A percentile compares a stretch with the other conserved stretches of the same genome.
Evolutionary conservation across 192 early-diverging fungal species (phyloP).

Genomic region (Backusella macrospora): DNA sequence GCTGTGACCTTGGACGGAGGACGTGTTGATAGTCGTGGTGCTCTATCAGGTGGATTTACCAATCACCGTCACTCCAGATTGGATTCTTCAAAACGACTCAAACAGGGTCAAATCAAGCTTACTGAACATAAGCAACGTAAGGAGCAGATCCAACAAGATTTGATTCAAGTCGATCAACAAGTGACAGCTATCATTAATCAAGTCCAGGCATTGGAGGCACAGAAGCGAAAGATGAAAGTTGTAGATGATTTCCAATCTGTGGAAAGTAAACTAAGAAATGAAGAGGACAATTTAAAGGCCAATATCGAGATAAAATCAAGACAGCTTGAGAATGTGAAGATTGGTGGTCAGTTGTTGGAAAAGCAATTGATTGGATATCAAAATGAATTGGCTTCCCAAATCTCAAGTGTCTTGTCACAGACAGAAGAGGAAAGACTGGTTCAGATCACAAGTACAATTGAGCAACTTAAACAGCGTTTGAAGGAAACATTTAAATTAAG

Average conservation of each 20-base stretch:
- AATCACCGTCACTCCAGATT: constrained; percentile 76
- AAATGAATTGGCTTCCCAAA: constrained; percentile 62
- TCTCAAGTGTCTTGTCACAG: constrained; percentile 49
- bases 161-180: constrained; percentile 59
- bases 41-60: constrained; percentile 88
- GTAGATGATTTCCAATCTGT: constrained; percentile 57
- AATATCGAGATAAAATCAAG: constrained; percentile 51
- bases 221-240: constrained; percentile 53
- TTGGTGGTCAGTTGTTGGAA: constrained; percentile 52
- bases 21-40: constrained; percentile 90
- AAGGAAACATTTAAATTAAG: constrained; percentile 54
- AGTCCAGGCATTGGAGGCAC: constrained; percentile 58
- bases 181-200: constrained; percentile 63
- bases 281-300: constrained; percentile 61
- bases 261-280: constrained; percentile 63
- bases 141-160: constrained; percentile 54
- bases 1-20: constrained; percentile 92
- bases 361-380: constrained; percentile 62
- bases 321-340: constrained; percentile 45
- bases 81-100: constrained; percentile 68
- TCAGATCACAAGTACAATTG: constrained; percentile 53
- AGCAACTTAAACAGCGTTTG: constrained; percentile 60
- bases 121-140: constrained; percentile 45
- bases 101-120: constrained; percentile 47
- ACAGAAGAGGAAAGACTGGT: constrained; percentile 58